phyloP scores from a whole-genome alignment of 306 rosid genomes.

The Sindora glabra region DNA sequence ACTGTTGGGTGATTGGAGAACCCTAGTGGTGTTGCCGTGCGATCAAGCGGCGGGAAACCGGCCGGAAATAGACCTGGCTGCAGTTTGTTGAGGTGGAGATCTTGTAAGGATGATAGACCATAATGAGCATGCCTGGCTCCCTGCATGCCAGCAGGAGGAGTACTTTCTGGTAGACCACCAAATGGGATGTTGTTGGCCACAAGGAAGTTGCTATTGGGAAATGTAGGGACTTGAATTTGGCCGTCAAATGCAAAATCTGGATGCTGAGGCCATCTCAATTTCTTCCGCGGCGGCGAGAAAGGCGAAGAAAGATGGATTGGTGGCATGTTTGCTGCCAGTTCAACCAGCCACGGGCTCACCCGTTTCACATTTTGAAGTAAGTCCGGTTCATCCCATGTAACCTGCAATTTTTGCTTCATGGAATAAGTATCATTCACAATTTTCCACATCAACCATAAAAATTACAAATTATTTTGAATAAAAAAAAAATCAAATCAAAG shows the following conservation, averaged over 20 bases:
- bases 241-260: slow-evolving; percentile 59
- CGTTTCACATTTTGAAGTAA: slow-evolving; percentile 83
- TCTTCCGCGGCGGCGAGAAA: slow-evolving; percentile 78
- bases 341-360: slow-evolving; percentile 91
- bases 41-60: slow-evolving; percentile 41
- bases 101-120: slow-evolving; percentile 60
- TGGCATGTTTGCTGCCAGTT: slow-evolving; percentile 70
- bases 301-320: slow-evolving; percentile 68
- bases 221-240: slow-evolving; percentile 48
- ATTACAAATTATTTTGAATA: too few species aligned
- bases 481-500: too few species aligned
- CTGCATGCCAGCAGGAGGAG: slow-evolving; percentile 99
- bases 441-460: too few species aligned
- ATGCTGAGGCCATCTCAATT: slow-evolving; percentile 56
- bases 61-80: slow-evolving; percentile 56
- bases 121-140: slow-evolving; percentile 99
- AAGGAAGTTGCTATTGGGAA: slow-evolving; percentile 47
- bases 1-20: slow-evolving; percentile 20
- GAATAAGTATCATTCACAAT: too few species aligned
- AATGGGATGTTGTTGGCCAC: slow-evolving; percentile 53
- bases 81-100: too few species aligned
- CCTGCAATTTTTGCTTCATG: too few species aligned
- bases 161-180: slow-evolving; percentile 57
- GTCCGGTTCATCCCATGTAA: slow-evolving; percentile 93
- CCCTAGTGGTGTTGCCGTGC: slow-evolving; percentile 2